phyloP scores from a whole-genome alignment of 2,329 filamentous ascomycete genomes.

The Alternaria atra region DNA sequence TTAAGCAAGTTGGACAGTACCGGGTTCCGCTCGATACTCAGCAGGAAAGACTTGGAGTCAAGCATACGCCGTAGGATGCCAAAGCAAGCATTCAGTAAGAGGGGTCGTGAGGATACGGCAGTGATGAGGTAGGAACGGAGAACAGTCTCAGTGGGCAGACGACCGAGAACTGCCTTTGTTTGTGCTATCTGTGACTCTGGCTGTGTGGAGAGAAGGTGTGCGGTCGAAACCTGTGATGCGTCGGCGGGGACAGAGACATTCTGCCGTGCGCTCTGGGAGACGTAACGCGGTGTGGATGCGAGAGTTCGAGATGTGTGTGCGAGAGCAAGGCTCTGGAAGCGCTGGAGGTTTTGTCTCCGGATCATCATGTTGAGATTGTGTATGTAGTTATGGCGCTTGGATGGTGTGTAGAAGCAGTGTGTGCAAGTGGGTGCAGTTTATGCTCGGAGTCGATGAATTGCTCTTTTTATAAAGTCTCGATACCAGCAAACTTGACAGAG shows the following conservation, averaged over 20 bases:
- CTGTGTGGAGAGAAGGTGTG: conserved; percentile 31
- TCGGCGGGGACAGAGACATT: conserved; percentile 38
- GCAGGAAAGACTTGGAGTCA: conserved; percentile 69
- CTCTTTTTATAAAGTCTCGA: not conserved
- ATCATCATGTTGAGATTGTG: conserved; percentile 27
- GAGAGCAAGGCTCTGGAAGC: conserved; percentile 32
- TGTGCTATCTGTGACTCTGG: conserved; percentile 20
- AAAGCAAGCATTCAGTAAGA: conserved; percentile 76
- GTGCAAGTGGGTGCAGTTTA: not conserved
- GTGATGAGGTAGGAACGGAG: conserved; percentile 75
- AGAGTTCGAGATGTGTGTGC: conserved; percentile 32
- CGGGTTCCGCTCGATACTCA: conserved; percentile 79
- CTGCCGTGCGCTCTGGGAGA: conserved; percentile 43
- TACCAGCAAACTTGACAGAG: conserved; percentile 1
- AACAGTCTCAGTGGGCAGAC: conserved; percentile 72
- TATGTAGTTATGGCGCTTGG: conserved; percentile 7
- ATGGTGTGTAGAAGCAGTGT: not conserved
- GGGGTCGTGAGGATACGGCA: conserved; percentile 72
- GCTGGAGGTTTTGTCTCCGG: conserved; percentile 33
- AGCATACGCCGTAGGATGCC: conserved; percentile 74
- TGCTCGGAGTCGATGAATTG: conserved; percentile 6
- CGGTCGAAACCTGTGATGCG: conserved; percentile 23
- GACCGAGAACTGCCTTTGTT: conserved; percentile 61
- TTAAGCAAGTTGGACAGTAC: conserved; percentile 76
- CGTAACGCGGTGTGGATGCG: conserved; percentile 34